Percentiles rank a stretch among this genome's conserved stretches.
Conservation (phyloP, 345 rosid genomes). For the Eucalyptus guilfoylei region DNA sequence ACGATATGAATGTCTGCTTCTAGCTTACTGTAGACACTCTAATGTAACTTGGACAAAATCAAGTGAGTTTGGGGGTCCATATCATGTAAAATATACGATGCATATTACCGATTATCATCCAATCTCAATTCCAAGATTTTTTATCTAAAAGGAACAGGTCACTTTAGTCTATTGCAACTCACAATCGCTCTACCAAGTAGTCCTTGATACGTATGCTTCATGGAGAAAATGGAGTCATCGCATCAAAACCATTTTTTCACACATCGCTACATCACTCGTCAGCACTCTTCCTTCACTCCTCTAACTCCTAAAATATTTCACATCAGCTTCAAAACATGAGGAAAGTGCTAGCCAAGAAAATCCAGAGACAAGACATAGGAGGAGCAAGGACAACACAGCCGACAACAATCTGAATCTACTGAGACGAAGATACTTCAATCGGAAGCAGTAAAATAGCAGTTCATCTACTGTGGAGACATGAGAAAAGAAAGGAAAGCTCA, state of each 20-base stretch:
- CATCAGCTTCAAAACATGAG: neutral
- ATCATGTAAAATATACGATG: neutral
- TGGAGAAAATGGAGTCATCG: neutral
- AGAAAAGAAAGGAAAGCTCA: neutral
- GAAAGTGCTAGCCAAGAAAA: neutral
- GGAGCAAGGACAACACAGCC: neutral
- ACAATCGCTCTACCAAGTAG: neutral
- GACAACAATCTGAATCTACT: neutral
- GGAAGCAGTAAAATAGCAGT: neutral
- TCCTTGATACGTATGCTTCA: neutral
- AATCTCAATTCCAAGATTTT: neutral
- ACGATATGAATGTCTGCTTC: neutral
- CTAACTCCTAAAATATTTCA: neutral
- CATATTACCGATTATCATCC: neutral
- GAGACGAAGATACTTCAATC: neutral
- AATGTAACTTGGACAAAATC: neutral
- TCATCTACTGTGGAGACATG: neutral
- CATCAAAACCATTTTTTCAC: neutral
- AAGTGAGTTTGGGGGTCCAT: neutral
- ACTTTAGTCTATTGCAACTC: neutral
- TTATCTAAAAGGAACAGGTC: neutral
- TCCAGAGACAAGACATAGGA: neutral
- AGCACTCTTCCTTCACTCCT: neutral
- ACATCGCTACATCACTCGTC: neutral
- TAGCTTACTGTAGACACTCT: neutral